These are phyloP conservation scores for Penicillium fimorum DNA, from an alignment of 495 filamentous ascomycete species.

Conservation along the genomic window DNA sequence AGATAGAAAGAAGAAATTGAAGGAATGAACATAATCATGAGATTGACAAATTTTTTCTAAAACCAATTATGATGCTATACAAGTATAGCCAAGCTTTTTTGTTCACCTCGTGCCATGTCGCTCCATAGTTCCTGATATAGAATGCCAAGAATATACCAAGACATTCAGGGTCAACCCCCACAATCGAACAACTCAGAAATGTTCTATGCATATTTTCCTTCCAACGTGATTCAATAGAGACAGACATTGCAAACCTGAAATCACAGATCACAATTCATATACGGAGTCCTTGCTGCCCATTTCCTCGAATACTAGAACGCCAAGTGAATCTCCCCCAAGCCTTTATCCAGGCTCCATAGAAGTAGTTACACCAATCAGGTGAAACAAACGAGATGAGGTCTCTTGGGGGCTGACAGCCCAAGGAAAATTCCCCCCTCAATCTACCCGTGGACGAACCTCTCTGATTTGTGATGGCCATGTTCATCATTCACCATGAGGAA, in stretches of 20 bases:
- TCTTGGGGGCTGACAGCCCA: not conserved
- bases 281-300: not conserved
- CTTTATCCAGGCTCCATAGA: not conserved
- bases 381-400: not conserved
- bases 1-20: not conserved
- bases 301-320: not conserved
- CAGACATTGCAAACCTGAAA: not conserved
- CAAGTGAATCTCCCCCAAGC: not conserved
- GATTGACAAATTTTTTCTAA: no score
- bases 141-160: no score
- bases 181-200: no score
- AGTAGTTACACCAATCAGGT: not conserved
- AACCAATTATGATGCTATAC: no score
- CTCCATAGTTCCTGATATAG: no score
- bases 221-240: no score
- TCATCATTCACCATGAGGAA: slow-evolving; percentile 15
- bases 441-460: not conserved
- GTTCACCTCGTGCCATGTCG: no score
- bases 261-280: not conserved
- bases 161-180: no score
- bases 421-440: not conserved
- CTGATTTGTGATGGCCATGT: not conserved
- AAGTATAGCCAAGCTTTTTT: no score
- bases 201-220: no score
- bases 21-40: not conserved